Base-by-base conservation (phyloP, 2,329 filamentous ascomycete genomes). In the Fusarium sterilihyphosum region DNA sequence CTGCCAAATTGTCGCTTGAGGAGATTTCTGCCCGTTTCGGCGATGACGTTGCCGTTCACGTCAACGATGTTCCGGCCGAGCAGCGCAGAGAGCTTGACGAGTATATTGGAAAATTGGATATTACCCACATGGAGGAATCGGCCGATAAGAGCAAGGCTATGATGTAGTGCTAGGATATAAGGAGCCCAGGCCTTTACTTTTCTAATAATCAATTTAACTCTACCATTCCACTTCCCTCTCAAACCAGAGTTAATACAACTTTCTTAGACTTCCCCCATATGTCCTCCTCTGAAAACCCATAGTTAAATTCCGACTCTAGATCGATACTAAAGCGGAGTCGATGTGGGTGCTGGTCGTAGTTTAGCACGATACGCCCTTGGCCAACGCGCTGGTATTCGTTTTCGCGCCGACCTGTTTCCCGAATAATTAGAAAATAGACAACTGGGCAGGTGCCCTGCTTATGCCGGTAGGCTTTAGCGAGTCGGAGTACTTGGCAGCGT, bases 41-140 rank as follows among this genome's bases (percentile, higher is more conserved):
- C 20, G 86, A 88, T 53, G 85, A 88, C 56, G 85, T 87, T n/a
- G 85, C 85, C 2, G 83, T 86, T 22, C 80, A 85, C 44, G 75
- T 86, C 26, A 84, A 83, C 31, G 83, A 85, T 67, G 81, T 83
- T 4, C 82, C 82, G 2, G 84, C 84, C 20, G 71, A 78, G 57
- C 63, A 68, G 18, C 65, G 65, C 8, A 63, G 13, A 22, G 61
- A 63, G 4, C 61, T 63, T 14, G 61, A 63, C 3, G 54, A 63
- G 13, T 63, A 33, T 2, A 41, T 63, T 5, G 41, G 14, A 4
- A 63, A 63, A 8, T 6, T 63, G 8, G 61, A 60, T 13, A 57
- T 63, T 9, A 31, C 53, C 2, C 53, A 63, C 3, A 63, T 60
- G 61, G 61, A 63, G 6, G 26, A 38, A 4, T 29, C 38, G 0